Base-by-base conservation (phyloP, 192 early-diverging fungal species). In the Umbelopsis ramanniana region DNA sequence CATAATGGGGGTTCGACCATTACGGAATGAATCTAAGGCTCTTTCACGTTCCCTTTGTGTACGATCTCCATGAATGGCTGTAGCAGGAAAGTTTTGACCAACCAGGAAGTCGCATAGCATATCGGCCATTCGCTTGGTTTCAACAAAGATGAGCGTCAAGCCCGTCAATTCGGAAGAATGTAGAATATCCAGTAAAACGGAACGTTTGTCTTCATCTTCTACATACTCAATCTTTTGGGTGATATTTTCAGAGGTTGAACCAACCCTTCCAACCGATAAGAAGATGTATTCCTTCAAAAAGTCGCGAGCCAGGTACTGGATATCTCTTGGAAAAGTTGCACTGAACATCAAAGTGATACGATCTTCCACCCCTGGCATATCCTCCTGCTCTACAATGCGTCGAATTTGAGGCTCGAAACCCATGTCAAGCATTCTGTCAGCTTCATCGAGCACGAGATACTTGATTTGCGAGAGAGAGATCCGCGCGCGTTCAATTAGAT, bases 381-480 rank as follows among this genome's bases (percentile, higher is more conserved):
- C 87, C 83, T 89, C 84, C 89, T 93, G 70, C 81, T 87, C 89
- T 46, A 97, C 89, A 78, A 99, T 95, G 66, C 92, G 89, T 67
- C 90, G 88, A 75, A 99, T 96, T 72, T 94, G 93, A 54, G 91
- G 91, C 71, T 99, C 94, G 81, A 97, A 97, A 50, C 94, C 95
- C 79, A 93, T 90, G 75, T 99, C 96, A 67, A 98, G 86, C 97
- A 97, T 98, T 66, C 97, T 90, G 84, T 98, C 97, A 29, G 95
- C 96, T 82, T 98, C 96, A 74, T 99, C 96, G 22, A 98, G 85
- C 22, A 99, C 95, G 60, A 98, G 82, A 74, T 91, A 98, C 22
- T 84, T 82, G 5, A 96, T 90, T 21, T 93, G 82, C n/a, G 88
- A 89, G 21, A 98, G 78, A 40, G 93, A 91, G 29, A 92, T 83